phyloP scores from a whole-genome alignment of 2,329 filamentous ascomycete genomes.

The Karstenula rhodostoma region DNA sequence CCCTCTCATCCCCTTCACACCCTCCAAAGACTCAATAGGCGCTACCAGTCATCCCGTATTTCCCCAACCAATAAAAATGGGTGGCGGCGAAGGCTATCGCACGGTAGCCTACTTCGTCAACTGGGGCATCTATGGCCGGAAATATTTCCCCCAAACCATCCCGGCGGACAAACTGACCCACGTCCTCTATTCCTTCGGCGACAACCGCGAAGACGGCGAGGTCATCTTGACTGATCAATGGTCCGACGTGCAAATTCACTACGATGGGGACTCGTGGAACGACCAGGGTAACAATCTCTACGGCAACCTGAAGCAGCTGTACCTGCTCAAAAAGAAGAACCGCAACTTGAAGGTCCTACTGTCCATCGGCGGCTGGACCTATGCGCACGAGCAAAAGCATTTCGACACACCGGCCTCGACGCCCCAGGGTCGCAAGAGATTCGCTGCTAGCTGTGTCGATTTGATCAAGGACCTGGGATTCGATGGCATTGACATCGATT shows the following conservation, averaged over 20 bases:
- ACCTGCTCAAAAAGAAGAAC: constrained; percentile 76
- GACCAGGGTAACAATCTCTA: constrained; percentile 75
- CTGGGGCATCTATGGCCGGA: constrained; percentile 85
- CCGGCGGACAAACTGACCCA: constrained; percentile 85
- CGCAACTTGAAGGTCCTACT: constrained; percentile 81
- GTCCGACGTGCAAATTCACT: constrained; percentile 64
- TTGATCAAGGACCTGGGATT: constrained; percentile 80
- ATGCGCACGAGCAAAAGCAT: constrained; percentile 68
- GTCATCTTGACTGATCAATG: constrained; percentile 51
- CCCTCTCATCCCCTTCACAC: not conserved
- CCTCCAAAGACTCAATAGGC: not conserved
- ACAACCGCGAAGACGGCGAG: constrained; percentile 82
- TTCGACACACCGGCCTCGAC: constrained; percentile 75
- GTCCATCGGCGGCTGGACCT: constrained; percentile 84
- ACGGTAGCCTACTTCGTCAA: constrained; percentile 79
- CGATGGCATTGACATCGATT: constrained; percentile 55
- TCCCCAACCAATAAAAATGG: constrained; percentile 17
- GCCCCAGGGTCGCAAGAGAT: constrained; percentile 66
- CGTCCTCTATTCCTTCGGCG: constrained; percentile 89
- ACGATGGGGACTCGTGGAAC: constrained; percentile 67
- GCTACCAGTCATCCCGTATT: not conserved
- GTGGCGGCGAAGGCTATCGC: constrained; percentile 56
- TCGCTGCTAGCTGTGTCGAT: constrained; percentile 75
- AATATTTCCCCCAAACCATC: constrained; percentile 85
- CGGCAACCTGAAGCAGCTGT: constrained; percentile 80